A percentile compares a stretch with the other conserved stretches of the same genome.
phyloP scores from a whole-genome alignment of 495 filamentous ascomycete genomes.

The Podospora appendiculata region DNA sequence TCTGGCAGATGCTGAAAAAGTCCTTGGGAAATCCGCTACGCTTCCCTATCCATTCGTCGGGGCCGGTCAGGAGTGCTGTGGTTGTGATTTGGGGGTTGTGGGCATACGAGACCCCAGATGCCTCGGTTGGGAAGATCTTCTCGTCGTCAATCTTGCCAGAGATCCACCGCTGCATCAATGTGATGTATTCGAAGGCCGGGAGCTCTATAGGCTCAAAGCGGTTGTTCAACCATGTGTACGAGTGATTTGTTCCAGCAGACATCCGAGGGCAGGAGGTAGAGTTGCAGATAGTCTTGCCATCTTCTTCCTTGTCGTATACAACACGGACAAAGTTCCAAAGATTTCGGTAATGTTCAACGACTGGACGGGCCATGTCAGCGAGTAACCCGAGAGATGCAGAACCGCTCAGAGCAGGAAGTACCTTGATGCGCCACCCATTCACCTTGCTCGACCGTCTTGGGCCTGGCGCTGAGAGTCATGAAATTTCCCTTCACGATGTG shows the following conservation, averaged over 20 bases:
- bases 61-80: conserved; percentile 52
- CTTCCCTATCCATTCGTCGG: conserved; percentile 74
- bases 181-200: conserved; percentile 79
- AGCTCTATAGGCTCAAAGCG: conserved; percentile 58
- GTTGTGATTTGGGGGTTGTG: conserved; percentile 49
- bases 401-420: conserved; percentile 29
- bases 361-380: conserved; percentile 32
- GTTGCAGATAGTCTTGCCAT: conserved; percentile 73
- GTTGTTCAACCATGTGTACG: conserved; percentile 82
- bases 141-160: conserved; percentile 82
- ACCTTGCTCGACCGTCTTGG: conserved; percentile 79
- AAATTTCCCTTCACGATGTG: conserved; percentile 94
- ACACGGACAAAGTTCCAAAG: conserved; percentile 77
- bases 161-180: conserved; percentile 89
- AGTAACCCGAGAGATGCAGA: too few relatives aligned
- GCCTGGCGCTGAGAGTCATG: conserved; percentile 85
- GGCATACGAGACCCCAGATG: conserved; percentile 48
- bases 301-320: conserved; percentile 68
- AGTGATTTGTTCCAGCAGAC: conserved; percentile 81
- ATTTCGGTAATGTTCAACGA: conserved; percentile 84
- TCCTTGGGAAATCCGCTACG: conserved; percentile 79
- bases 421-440: conserved; percentile 95
- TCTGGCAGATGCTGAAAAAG: conserved; percentile 78
- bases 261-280: conserved; percentile 76
- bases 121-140: conserved; percentile 76